Percentiles rank a stretch among this genome's conserved stretches.
Evolutionary conservation across 768 basidiomycete species (phyloP).

Genomic region (Leccinum disarticulatum): DNA sequence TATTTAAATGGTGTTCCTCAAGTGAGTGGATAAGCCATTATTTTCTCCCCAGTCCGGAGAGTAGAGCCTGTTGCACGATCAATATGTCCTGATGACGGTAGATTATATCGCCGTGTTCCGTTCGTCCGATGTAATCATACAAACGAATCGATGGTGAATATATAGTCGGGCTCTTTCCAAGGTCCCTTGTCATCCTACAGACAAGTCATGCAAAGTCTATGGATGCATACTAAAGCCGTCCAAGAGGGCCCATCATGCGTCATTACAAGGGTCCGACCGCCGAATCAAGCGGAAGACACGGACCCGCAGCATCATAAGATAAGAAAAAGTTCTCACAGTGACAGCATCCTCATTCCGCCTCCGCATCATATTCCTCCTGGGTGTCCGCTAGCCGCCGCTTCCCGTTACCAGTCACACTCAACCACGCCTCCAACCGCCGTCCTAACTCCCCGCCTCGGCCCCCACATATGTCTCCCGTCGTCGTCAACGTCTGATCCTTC

Average conservation of each 20-base stretch:
- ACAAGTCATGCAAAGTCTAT: conserved; percentile 6
- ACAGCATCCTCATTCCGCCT: conserved; percentile 16
- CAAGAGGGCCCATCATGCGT: neutral
- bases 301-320: conserved; percentile 1
- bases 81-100: too few species aligned
- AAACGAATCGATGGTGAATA: too few species aligned
- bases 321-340: conserved; percentile 2
- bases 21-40: too few species aligned
- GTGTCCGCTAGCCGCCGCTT: conserved; percentile 10
- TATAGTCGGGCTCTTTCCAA: neutral
- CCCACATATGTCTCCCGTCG: conserved; percentile 74
- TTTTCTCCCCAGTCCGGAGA: too few species aligned
- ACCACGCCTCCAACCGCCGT: conserved; percentile 71
- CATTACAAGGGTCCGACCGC: conserved; percentile 3
- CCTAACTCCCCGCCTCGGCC: conserved; percentile 80
- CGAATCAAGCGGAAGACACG: neutral
- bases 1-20: neutral
- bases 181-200: neutral
- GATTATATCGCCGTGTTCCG: too few species aligned
- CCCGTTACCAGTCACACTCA: conserved; percentile 42
- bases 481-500: conserved; percentile 68
- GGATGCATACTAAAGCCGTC: neutral
- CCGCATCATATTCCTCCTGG: conserved; percentile 16
- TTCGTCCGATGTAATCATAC: too few species aligned
- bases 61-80: too few species aligned